Conservation (phyloP, 495 filamentous ascomycete species). For the Aspergillus olivimuriae region DNA sequence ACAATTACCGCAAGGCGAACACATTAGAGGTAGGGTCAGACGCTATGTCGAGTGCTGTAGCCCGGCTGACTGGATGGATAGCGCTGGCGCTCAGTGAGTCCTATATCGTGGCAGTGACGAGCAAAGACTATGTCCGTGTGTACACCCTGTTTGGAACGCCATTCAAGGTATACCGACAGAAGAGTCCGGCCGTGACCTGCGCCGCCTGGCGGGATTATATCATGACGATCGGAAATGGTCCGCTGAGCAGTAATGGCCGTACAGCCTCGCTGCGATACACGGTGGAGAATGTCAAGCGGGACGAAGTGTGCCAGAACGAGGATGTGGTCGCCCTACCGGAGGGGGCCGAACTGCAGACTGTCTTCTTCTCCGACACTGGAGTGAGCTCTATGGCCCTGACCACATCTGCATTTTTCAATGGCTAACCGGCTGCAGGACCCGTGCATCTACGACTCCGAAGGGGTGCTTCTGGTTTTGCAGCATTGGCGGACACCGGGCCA, state of each 20-base stretch:
- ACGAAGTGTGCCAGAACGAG: conserved; percentile 87
- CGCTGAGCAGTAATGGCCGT: conserved; percentile 69
- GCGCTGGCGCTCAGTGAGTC: conserved; percentile 90
- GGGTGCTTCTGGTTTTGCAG: conserved; percentile 75
- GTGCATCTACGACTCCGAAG: conserved; percentile 87
- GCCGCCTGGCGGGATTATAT: conserved; percentile 91
- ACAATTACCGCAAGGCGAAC: conserved; percentile 71
- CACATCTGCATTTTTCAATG: background rate
- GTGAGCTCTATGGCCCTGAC: conserved; percentile 35
- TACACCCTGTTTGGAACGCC: conserved; percentile 92
- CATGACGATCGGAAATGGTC: conserved; percentile 86
- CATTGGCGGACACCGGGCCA: conserved; percentile 85
- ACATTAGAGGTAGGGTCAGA: conserved; percentile 48
- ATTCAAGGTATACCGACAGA: conserved; percentile 81
- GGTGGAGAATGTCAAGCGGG: conserved; percentile 87
- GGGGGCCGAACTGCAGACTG: conserved; percentile 62
- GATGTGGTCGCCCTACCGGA: conserved; percentile 80
- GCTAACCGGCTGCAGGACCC: conserved; percentile 57
- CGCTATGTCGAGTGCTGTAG: conserved; percentile 47
- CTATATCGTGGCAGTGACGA: conserved; percentile 81
- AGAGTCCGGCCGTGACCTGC: conserved; percentile 87
- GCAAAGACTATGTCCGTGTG: conserved; percentile 78
- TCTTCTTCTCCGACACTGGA: conserved; percentile 88
- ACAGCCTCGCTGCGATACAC: conserved; percentile 69
- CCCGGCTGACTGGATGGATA: conserved; percentile 10